Conservation (phyloP, 2,329 filamentous ascomycete species). For the Paracoccidioides lutzii region DNA sequence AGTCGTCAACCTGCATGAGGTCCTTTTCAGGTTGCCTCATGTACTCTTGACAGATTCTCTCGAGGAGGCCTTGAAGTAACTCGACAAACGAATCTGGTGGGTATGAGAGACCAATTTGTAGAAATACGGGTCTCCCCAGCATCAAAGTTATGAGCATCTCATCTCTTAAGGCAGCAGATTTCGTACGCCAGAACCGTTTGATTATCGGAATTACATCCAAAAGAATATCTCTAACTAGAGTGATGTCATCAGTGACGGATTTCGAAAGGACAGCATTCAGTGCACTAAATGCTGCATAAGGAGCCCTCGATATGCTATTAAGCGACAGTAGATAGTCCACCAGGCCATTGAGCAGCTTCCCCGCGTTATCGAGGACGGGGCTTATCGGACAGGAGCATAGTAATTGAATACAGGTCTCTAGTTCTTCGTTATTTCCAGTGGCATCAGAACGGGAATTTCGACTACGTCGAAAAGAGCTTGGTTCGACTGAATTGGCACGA, state of each 20-base stretch:
- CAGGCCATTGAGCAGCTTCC: slow-evolving; percentile 44
- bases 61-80: slow-evolving; percentile 51
- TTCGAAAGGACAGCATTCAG: slow-evolving; percentile 59
- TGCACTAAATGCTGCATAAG: slow-evolving; percentile 60
- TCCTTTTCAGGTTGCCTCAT: slow-evolving; percentile 55
- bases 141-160: slow-evolving; percentile 65
- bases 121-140: slow-evolving; percentile 48
- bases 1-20: slow-evolving; percentile 63
- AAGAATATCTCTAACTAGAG: slow-evolving; percentile 48
- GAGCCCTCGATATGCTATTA: slow-evolving; percentile 48
- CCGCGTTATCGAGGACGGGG: slow-evolving; percentile 46
- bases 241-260: slow-evolving; percentile 55
- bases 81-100: slow-evolving; percentile 26
- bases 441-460: slow-evolving; percentile 9
- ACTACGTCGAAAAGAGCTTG: slow-evolving; percentile 14
- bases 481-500: slow-evolving; percentile 21
- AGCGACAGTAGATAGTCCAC: slow-evolving; percentile 50
- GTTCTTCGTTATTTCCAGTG: slow-evolving; percentile 35
- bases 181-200: slow-evolving; percentile 64
- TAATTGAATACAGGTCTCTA: slow-evolving; percentile 52
- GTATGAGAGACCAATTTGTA: slow-evolving; percentile 26
- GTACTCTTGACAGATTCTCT: slow-evolving; percentile 68
- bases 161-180: slow-evolving; percentile 53
- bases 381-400: slow-evolving; percentile 56
- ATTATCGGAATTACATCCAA: slow-evolving; percentile 56